Evolutionary conservation across 2,329 filamentous ascomycete species (phyloP).

Genomic region (Parastagonospora avenae): DNA sequence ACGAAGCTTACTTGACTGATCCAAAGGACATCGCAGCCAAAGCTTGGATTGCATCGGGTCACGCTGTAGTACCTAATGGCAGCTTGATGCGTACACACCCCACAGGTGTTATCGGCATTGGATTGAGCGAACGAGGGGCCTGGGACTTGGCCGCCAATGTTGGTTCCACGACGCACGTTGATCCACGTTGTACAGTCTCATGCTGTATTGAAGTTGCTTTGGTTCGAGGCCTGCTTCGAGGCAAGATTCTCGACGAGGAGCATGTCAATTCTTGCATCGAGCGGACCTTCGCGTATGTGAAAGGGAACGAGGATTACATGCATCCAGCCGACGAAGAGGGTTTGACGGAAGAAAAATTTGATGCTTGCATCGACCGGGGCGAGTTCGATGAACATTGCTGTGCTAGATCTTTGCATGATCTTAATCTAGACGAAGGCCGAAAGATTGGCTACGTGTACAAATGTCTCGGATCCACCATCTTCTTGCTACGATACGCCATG

Average conservation of each 20-base stretch:
- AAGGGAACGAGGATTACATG: conserved; percentile 26
- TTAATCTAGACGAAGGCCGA: conserved; percentile 52
- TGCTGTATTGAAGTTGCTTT: conserved; percentile 57
- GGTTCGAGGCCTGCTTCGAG: conserved; percentile 53
- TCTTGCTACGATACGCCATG: conserved; percentile 54
- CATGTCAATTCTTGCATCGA: conserved; percentile 52
- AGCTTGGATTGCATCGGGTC: conserved; percentile 50
- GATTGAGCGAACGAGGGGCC: conserved; percentile 48
- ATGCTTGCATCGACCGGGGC: conserved; percentile 42
- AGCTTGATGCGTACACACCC: conserved; percentile 61
- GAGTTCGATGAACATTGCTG: conserved; percentile 53
- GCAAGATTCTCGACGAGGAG: conserved; percentile 49
- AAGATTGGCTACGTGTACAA: conserved; percentile 63
- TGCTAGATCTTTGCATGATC: conserved; percentile 44
- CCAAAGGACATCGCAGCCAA: conserved; percentile 49
- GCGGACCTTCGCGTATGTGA: conserved; percentile 50
- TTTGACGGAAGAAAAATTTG: conserved; percentile 20
- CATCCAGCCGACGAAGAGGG: conserved; percentile 32
- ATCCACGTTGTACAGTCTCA: conserved; percentile 58
- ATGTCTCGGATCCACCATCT: conserved; percentile 56
- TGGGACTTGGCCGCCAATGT: conserved; percentile 52
- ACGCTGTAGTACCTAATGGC: conserved; percentile 56
- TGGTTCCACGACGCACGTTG: conserved; percentile 56
- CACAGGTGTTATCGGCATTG: conserved; percentile 55
- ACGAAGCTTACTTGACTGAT: conserved; percentile 47